Evolutionary conservation across 768 basidiomycete genomes (phyloP).

Genomic region (Termitomyces sp.): DNA sequence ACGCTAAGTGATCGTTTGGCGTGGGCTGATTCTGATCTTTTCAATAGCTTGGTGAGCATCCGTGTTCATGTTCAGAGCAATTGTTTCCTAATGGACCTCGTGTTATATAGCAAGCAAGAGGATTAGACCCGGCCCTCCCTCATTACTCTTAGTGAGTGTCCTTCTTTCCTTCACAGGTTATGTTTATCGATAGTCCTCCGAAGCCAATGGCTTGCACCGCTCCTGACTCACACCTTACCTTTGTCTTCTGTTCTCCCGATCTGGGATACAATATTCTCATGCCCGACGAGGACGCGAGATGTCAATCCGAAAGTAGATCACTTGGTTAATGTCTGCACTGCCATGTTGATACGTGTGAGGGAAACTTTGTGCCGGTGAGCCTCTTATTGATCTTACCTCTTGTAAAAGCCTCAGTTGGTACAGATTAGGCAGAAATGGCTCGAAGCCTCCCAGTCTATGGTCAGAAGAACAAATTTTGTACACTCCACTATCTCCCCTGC

Average conservation of each 20-base stretch:
- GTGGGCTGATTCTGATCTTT: slow-evolving; percentile 62
- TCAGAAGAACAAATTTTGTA: slow-evolving; percentile 32
- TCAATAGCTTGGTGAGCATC: slow-evolving; percentile 46
- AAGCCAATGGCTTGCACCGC: slow-evolving; percentile 71
- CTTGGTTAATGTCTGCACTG: slow-evolving; percentile 64
- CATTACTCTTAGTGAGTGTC: slow-evolving; percentile 73
- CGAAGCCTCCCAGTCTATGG: slow-evolving; percentile 48
- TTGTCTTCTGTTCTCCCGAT: slow-evolving; percentile 48
- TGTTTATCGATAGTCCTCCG: slow-evolving; percentile 1
- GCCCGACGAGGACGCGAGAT: slow-evolving; percentile 48
- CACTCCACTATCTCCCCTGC: slow-evolving; percentile 34
- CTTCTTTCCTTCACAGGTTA: background rate
- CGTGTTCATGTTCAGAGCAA: background rate
- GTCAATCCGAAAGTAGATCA: slow-evolving; percentile 57
- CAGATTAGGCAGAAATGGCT: slow-evolving; percentile 49
- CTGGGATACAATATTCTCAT: slow-evolving; percentile 72
- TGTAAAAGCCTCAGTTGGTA: background rate
- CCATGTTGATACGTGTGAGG: slow-evolving; percentile 59
- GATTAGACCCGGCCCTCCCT: slow-evolving; percentile 64
- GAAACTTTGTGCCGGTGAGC: slow-evolving; percentile 49
- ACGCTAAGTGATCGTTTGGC: slow-evolving; percentile 53
- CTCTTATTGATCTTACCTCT: background rate
- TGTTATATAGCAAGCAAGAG: slow-evolving; percentile 44
- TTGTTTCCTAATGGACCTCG: background rate
- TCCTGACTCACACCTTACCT: slow-evolving; percentile 71